Conservation (phyloP, 768 basidiomycete genomes). For the Russula ochroleuca region DNA sequence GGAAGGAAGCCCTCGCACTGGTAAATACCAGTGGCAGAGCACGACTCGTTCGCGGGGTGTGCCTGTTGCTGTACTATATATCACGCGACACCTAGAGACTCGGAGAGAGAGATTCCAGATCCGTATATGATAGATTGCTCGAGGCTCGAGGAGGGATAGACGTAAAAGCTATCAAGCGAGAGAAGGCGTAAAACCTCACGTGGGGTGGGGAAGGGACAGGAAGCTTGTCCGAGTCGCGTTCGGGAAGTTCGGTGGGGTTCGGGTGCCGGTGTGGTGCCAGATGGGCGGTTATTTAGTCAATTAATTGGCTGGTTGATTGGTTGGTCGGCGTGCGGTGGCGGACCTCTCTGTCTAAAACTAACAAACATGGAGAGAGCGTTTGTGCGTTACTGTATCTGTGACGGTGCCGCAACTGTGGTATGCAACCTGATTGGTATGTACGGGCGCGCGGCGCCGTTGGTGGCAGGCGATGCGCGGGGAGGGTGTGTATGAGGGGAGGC, state of each 20-base stretch:
- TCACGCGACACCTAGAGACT: background rate
- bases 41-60: background rate
- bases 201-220: background rate
- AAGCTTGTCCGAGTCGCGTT: background rate
- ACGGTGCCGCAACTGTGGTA: slow-evolving; percentile 1
- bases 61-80: background rate
- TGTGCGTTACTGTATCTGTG: background rate
- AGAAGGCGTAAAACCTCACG: background rate
- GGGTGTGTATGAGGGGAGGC: slow-evolving; percentile 12
- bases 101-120: background rate
- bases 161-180: background rate
- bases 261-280: background rate
- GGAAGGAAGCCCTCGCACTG: background rate
- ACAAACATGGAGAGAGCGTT: background rate
- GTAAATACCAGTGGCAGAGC: background rate
- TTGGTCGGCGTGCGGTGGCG: background rate
- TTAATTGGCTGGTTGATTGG: background rate
- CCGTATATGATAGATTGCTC: background rate
- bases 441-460: slow-evolving; percentile 12
- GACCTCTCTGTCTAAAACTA: background rate
- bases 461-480: slow-evolving; percentile 20
- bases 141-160: background rate
- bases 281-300: background rate
- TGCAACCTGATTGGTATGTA: slow-evolving; percentile 4
- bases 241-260: background rate